Evolutionary conservation across 2,329 filamentous ascomycete genomes (phyloP), one percentile per base, ranked within the genome.

Genomic region (Trichothecium sympodiale): DNA sequence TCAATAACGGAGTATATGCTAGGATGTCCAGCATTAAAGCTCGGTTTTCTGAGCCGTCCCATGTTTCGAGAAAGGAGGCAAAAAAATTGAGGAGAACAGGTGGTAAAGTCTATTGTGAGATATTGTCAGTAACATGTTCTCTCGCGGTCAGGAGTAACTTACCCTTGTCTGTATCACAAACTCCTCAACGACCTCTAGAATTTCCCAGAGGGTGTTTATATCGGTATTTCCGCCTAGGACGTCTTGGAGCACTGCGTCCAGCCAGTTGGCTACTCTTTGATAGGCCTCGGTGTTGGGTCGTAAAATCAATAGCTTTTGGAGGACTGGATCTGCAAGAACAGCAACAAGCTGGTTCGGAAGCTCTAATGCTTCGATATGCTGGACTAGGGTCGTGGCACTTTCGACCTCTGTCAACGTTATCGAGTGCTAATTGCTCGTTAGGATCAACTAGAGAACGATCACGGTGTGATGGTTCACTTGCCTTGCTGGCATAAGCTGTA

Each of bases 321-420:
- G 69, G 20, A 93, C 62, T 3, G 80, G 80, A 49, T 93, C 83
- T 2, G 72, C 74, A 12, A 93, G 62, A 4, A 83, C 76, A 5
- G 86, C 83, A 29, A 87, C 76, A 2, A 93, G 65, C 55, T 94
- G 86, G 43, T 83, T 87, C 0, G 86, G 86, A 29, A 87, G 61
- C 54, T 91, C 83, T 17, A 94, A 77, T 44, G 71, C 82, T 46
- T 93, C 84, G 8, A 94, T 57, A 38, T 74, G 81, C 31, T 73
- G 70, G 5, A 86, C 78, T 40, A 94, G 80, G 34, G 74, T 67
- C 17, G 75, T 64, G 10, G 77, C 77, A 41, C 68, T 78, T 46
- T 86, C 80, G 36, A 93, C 75, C 49, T 93, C 86, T 51, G 93
- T 85, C 5, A 93, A 57, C 4, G 74, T 82, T 4, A 80, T 61